phyloP scores from a whole-genome alignment of 345 rosid species.

The Dipteronia sinensis region DNA sequence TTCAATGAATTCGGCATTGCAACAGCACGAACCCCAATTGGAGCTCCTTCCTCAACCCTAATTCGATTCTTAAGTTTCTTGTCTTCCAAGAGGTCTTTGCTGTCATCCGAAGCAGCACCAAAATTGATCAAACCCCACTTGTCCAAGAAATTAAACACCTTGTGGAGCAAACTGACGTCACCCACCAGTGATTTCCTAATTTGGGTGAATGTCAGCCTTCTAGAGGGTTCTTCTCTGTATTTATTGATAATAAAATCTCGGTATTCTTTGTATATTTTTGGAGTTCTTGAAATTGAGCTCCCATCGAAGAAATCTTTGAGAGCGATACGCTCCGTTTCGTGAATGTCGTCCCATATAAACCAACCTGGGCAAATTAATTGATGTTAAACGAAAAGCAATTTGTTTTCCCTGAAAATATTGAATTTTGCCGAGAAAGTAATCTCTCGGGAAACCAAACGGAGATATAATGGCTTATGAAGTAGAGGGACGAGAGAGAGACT shows the following conservation, averaged over 20 bases:
- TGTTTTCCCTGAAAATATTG: background rate
- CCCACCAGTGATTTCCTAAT: conserved; percentile 78
- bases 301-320: conserved; percentile 81
- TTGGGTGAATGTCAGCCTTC: conserved; percentile 75
- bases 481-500: conserved; percentile 20
- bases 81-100: conserved; percentile 24
- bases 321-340: conserved; percentile 75
- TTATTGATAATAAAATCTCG: conserved; percentile 90
- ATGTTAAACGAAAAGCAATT: background rate
- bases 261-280: conserved; percentile 90
- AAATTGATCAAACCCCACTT: conserved; percentile 84
- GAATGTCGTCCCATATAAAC: conserved; percentile 93
- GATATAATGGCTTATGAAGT: background rate
- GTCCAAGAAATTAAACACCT: conserved; percentile 72
- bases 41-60: conserved; percentile 67
- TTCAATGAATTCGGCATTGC: conserved; percentile 67
- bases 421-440: background rate
- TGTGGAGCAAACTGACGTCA: conserved; percentile 75
- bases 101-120: conserved; percentile 22
- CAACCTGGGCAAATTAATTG: conserved; percentile 51
- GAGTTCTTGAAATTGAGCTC: conserved; percentile 83
- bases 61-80: conserved; percentile 27
- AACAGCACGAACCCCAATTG: conserved; percentile 73
- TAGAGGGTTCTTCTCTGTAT: conserved; percentile 75
- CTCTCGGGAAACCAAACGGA: conserved; percentile 12